A percentile compares a stretch with the other conserved stretches of the same genome.
phyloP scores from a whole-genome alignment of 176 grass and related monocot genomes.

The Carex scoparia region DNA sequence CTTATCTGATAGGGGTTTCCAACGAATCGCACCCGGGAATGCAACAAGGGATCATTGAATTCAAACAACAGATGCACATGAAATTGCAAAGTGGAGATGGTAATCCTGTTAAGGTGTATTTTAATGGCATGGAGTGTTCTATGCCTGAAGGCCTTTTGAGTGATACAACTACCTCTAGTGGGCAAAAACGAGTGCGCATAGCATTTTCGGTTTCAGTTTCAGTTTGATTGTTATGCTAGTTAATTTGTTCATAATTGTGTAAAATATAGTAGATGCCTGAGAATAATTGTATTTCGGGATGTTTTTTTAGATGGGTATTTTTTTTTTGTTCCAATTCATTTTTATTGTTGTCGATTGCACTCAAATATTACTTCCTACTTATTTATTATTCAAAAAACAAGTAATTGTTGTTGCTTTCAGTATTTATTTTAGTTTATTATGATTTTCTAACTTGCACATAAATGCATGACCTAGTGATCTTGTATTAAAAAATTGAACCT shows the following conservation, averaged over 20 bases:
- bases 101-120: conserved; percentile 62
- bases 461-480: too few relatives aligned
- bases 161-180: neutral
- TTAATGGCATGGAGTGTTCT: conserved; percentile 78
- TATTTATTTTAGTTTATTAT: neutral
- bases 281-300: neutral
- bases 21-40: conserved; percentile 55
- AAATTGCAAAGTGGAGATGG: conserved; percentile 46
- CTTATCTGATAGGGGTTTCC: conserved; percentile 33
- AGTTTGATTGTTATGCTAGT: neutral
- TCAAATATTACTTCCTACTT: neutral
- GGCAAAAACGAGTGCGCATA: neutral
- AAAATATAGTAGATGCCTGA: neutral
- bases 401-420: neutral
- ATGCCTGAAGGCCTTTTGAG: conserved; percentile 54
- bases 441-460: neutral
- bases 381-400: neutral
- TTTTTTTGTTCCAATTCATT: neutral
- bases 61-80: conserved; percentile 38
- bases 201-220: neutral
- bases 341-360: neutral
- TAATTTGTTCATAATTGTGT: neutral
- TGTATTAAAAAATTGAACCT: too few relatives aligned
- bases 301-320: neutral
- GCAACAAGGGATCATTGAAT: conserved; percentile 64